phyloP scores from a whole-genome alignment of 805 yeast genomes.

The Metschnikowia kofuensis region DNA sequence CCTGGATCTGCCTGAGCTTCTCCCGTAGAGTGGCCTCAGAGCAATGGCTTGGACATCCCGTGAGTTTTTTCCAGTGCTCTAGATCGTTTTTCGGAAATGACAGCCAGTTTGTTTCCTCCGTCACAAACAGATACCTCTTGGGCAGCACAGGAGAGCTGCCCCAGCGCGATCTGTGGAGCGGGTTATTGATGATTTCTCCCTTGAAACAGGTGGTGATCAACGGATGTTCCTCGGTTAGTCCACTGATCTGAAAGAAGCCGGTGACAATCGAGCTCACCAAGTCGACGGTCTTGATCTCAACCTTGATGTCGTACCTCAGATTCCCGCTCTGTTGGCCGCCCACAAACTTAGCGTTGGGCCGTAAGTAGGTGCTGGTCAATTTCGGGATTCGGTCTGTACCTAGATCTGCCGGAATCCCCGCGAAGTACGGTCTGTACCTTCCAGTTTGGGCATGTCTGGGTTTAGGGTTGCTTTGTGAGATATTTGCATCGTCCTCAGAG shows the following conservation, averaged over 20 bases:
- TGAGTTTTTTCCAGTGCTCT: conserved; percentile 52
- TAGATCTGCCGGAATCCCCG: conserved; percentile 1
- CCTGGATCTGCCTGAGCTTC: conserved; percentile 29
- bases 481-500: background rate
- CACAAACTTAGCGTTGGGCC: conserved; percentile 58
- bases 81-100: conserved; percentile 38
- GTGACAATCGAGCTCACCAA: conserved; percentile 39
- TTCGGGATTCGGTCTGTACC: conserved; percentile 14
- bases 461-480: background rate
- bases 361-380: conserved; percentile 45
- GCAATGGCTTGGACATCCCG: conserved; percentile 45
- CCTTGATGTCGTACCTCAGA: conserved; percentile 62
- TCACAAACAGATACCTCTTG: conserved; percentile 49
- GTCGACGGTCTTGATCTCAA: conserved; percentile 70
- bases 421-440: conserved; percentile 10
- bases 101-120: conserved; percentile 60
- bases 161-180: conserved; percentile 29
- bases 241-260: conserved; percentile 65
- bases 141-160: conserved; percentile 13
- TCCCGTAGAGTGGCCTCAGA: conserved; percentile 32
- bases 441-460: conserved; percentile 7
- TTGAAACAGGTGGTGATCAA: conserved; percentile 68
- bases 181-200: conserved; percentile 64
- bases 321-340: conserved; percentile 74
- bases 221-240: conserved; percentile 60